These are phyloP conservation scores for Fusarium verticillioides DNA, from an alignment of 2,329 filamentous ascomycete species.

Conservation along the genomic window DNA sequence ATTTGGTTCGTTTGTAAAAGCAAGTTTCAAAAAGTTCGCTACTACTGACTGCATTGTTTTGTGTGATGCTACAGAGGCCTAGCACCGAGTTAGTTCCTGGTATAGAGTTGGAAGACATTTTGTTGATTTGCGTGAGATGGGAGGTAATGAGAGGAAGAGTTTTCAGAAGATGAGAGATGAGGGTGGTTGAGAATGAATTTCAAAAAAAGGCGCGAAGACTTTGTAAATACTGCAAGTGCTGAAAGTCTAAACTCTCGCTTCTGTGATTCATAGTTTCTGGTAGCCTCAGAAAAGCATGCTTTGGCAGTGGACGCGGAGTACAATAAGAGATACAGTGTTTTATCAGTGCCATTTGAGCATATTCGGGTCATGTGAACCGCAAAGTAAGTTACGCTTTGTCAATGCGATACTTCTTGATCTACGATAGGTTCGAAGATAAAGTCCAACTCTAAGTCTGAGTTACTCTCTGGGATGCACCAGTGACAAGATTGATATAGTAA, in stretches of 20 bases:
- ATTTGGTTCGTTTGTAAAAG: constrained; percentile 9
- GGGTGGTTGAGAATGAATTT: too few relatives aligned
- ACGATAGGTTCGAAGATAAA: fast-evolving
- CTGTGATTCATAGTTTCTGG: not conserved
- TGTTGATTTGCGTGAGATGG: not conserved
- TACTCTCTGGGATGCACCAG: fast-evolving
- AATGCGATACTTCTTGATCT: fast-evolving
- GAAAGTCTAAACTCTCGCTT: not conserved
- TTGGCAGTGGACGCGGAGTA: not conserved
- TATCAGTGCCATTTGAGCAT: not conserved
- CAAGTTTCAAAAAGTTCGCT: not conserved
- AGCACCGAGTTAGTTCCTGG: fast-evolving
- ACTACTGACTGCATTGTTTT: fast-evolving
- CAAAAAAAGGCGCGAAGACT: too few relatives aligned
- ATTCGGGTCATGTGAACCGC: fast-evolving
- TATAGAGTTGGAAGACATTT: fast-evolving
- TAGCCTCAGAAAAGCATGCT: fast-evolving
- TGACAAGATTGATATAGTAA: fast-evolving
- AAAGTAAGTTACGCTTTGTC: fast-evolving
- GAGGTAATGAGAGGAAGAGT: fast-evolving
- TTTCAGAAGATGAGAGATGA: not conserved
- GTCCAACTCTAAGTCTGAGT: fast-evolving
- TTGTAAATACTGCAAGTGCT: fast-evolving
- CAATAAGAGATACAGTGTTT: fast-evolving
- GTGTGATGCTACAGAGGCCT: fast-evolving